phyloP scores from a whole-genome alignment of 2,329 filamentous ascomycete genomes.

The Colletotrichum salicis region DNA sequence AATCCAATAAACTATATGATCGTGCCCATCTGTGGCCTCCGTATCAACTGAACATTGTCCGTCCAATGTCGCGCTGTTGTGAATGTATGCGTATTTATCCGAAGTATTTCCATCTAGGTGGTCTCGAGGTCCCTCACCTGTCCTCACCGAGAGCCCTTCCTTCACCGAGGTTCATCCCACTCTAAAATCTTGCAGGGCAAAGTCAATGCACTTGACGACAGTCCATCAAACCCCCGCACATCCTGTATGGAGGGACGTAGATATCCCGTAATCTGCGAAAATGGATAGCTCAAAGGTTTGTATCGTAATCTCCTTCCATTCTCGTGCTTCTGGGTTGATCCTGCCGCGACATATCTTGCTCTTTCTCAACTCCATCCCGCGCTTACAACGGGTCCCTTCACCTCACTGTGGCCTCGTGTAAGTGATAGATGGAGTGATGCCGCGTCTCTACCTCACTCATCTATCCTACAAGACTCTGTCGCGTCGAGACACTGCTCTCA shows the following conservation, averaged over 20 bases:
- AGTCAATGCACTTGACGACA: not conserved
- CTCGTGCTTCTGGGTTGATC: not conserved
- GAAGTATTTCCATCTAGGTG: conserved; percentile 14
- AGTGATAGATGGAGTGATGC: not conserved
- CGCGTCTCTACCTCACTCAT: not conserved
- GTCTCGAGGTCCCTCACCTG: not conserved
- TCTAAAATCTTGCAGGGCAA: conserved; percentile 15
- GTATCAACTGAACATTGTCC: not conserved
- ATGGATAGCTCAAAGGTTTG: conserved; percentile 33
- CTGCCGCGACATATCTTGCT: not conserved
- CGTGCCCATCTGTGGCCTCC: not conserved
- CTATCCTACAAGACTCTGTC: not conserved
- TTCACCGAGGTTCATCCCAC: conserved; percentile 14
- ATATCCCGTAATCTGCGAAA: not conserved
- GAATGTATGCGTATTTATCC: not conserved
- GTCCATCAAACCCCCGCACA: not conserved
- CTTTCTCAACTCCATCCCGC: not conserved
- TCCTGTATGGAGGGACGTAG: conserved; percentile 10
- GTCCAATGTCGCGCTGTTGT: too few relatives aligned
- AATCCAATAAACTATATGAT: not conserved
- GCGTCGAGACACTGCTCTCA: not conserved
- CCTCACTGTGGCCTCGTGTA: not conserved
- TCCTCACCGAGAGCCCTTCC: conserved; percentile 18
- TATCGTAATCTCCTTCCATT: not conserved
- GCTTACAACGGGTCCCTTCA: not conserved